Evolutionary conservation across 2,329 filamentous ascomycete genomes (phyloP).

Genomic region (Fusarium sterilihyphosum): DNA sequence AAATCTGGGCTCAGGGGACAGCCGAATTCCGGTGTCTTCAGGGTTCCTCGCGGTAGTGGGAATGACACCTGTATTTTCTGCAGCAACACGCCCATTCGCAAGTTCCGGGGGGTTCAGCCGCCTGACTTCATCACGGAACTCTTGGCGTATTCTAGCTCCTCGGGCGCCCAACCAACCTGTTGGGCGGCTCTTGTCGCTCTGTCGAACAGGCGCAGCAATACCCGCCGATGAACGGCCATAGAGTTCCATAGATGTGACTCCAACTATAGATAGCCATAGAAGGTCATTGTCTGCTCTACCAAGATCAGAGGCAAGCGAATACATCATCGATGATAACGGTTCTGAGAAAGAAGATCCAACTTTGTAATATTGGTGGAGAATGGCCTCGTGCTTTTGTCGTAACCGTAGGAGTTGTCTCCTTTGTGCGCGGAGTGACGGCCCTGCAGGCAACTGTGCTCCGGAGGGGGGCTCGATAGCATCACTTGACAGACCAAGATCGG

Average conservation of each 20-base stretch:
- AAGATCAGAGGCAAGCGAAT: conserved; percentile 92
- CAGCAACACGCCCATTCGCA: conserved; percentile 68
- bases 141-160: conserved; percentile 83
- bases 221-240: conserved; percentile 88
- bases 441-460: conserved; percentile 66
- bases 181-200: conserved; percentile 64
- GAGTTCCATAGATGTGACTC: conserved; percentile 91
- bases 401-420: conserved; percentile 79
- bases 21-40: conserved; percentile 88
- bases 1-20: conserved; percentile 94
- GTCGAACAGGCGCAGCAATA: conserved; percentile 69
- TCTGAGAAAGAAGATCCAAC: conserved; percentile 92
- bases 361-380: conserved; percentile 85
- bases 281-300: conserved; percentile 97
- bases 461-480: conserved; percentile 64
- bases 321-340: conserved; percentile 92
- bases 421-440: conserved; percentile 76
- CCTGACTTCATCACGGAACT: conserved; percentile 91
- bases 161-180: conserved; percentile 85
- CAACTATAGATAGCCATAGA: conserved; percentile 93
- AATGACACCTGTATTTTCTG: conserved; percentile 81
- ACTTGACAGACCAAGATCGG: conserved; percentile 58
- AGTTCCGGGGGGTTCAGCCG: conserved; percentile 85
- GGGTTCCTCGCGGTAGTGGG: conserved; percentile 88
- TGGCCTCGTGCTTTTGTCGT: conserved; percentile 78